Conservation (phyloP, 139 green algal species). For the Tetradesmus lagerheimii region DNA sequence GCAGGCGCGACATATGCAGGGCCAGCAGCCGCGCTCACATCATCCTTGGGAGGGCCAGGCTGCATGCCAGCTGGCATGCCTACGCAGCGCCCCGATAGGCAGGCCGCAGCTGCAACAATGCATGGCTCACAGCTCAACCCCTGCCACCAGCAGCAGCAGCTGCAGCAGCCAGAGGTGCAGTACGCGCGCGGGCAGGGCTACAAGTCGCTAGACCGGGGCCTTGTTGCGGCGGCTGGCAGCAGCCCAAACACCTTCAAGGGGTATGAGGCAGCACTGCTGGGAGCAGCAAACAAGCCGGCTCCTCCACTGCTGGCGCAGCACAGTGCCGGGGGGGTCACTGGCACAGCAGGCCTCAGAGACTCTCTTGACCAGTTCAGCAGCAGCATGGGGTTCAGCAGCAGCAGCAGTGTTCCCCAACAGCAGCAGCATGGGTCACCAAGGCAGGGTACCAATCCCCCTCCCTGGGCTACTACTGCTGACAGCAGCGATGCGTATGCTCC, state of each 20-base stretch:
- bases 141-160: neutral
- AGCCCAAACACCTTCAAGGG: neutral
- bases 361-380: constrained; percentile 9
- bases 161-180: neutral
- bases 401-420: neutral
- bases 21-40: neutral
- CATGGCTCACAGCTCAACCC: neutral
- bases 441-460: neutral
- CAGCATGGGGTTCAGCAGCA: neutral
- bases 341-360: neutral
- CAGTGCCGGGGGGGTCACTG: neutral
- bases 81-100: neutral
- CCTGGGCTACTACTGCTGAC: neutral
- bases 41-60: neutral
- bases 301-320: neutral
- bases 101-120: neutral
- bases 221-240: neutral
- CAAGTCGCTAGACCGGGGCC: neutral
- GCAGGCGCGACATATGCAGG: neutral
- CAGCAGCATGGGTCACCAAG: constrained; percentile 1
- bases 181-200: constrained; percentile 7
- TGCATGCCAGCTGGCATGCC: constrained; percentile 17
- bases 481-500: neutral
- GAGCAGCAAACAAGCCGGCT: constrained; percentile 16
- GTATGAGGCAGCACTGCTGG: constrained; percentile 11